Evolutionary conservation across 202 grass and related monocot species (phyloP).

Genomic region (Setaria viridis): DNA sequence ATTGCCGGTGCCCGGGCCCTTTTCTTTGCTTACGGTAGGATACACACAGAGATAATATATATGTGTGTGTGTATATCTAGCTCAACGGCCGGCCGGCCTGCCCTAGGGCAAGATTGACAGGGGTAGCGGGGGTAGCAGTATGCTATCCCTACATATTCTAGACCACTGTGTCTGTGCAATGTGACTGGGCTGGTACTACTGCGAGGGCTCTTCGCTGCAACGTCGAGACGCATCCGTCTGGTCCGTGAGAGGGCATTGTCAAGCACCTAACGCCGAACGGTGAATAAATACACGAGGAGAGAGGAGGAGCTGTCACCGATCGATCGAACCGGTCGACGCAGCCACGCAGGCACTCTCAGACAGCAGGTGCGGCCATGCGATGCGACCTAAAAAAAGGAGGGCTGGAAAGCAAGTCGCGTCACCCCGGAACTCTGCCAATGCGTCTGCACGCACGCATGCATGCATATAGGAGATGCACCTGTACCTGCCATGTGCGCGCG

Average conservation of each 20-base stretch:
- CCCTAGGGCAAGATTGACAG: not conserved
- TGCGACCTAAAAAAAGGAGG: constrained; percentile 46
- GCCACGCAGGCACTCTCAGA: not conserved
- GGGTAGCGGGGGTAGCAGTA: not conserved
- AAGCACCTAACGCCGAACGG: constrained; percentile 12
- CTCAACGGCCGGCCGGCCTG: not conserved
- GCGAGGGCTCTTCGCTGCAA: not conserved
- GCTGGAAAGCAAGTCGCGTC: constrained; percentile 35
- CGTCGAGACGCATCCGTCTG: not conserved
- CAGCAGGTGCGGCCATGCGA: not conserved
- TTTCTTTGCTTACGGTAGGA: not conserved
- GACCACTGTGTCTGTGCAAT: no score
- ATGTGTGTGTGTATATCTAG: not conserved
- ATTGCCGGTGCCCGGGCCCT: not conserved
- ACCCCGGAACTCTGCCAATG: constrained; percentile 5
- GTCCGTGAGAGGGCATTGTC: constrained; percentile 35
- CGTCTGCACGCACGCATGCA: not conserved
- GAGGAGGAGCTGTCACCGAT: constrained; percentile 22
- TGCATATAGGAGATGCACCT: not conserved
- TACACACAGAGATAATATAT: not conserved
- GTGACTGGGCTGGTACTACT: not conserved
- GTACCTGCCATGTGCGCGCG: not conserved
- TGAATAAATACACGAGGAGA: constrained; percentile 2
- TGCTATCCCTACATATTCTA: no score
- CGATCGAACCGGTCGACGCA: not conserved